Percentiles rank a stretch among this genome's conserved stretches.
phyloP scores from a whole-genome alignment of 352 stramenopile species.

The Phytophthora palmivora region DNA sequence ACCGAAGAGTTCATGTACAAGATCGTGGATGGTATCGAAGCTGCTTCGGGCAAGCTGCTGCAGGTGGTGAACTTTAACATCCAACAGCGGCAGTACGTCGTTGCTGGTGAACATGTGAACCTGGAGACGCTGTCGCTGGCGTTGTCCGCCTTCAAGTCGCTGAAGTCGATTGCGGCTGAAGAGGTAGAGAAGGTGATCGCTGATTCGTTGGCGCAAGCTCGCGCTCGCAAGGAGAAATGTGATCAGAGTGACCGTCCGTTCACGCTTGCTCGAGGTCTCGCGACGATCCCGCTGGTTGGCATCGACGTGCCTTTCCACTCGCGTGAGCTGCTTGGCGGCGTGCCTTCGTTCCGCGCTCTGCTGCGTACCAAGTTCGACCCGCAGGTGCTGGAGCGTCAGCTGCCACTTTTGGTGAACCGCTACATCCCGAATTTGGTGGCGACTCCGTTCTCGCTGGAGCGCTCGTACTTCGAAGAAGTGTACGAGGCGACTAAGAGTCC shows the following conservation, averaged over 20 bases:
- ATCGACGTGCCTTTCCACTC: slow-evolving; percentile 94
- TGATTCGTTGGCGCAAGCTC: slow-evolving; percentile 64
- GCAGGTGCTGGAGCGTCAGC: slow-evolving; percentile 69
- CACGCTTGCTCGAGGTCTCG: slow-evolving; percentile 61
- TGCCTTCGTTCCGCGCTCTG: slow-evolving; percentile 81
- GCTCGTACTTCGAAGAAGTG: slow-evolving; percentile 80
- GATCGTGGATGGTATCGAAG: slow-evolving; percentile 73
- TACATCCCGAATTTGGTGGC: slow-evolving; percentile 91
- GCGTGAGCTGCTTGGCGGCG: slow-evolving; percentile 78
- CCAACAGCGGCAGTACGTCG: slow-evolving; percentile 84
- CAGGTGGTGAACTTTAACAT: slow-evolving; percentile 93
- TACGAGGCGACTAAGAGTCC: slow-evolving; percentile 76
- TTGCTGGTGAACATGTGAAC: slow-evolving; percentile 84
- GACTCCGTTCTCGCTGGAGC: slow-evolving; percentile 79
- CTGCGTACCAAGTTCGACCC: slow-evolving; percentile 77
- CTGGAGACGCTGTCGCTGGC: slow-evolving; percentile 79
- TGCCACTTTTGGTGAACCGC: slow-evolving; percentile 70
- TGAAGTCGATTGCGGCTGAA: slow-evolving; percentile 52
- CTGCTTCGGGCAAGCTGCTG: slow-evolving; percentile 70
- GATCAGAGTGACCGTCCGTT: slow-evolving; percentile 64
- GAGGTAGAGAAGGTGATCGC: slow-evolving; percentile 62
- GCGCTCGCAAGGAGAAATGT: slow-evolving; percentile 66
- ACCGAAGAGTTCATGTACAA: slow-evolving; percentile 71
- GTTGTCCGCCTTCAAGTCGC: slow-evolving; percentile 56
- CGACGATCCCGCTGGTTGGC: slow-evolving; percentile 88